Base-by-base conservation (phyloP, 495 filamentous ascomycete species). In the Penicillium longicatenatum region DNA sequence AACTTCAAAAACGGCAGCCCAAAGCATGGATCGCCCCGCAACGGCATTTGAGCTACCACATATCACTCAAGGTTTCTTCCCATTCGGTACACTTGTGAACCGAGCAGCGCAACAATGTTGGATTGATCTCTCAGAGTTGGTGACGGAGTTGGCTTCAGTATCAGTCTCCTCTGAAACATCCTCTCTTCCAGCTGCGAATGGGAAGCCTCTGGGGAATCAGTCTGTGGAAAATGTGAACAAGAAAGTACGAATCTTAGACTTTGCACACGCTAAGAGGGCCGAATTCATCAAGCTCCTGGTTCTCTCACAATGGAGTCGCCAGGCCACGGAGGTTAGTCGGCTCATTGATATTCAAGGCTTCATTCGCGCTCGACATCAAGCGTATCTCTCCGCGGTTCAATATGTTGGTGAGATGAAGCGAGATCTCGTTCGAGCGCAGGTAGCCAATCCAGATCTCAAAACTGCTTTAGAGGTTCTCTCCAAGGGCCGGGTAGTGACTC, bases 231-330 rank as follows among this genome's bases (percentile, higher is more conserved):
- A 88, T 72, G 58, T 89, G 29, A 80, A 84, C 41, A 97, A 97
- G 75, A 97, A 96, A 72, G 58, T 82, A n/a, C 72, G 79, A 44
- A 67, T 97, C 14, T 67, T 97, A 47, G 83, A 91, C 22, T 93
- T 89, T 70, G 83, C 88, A 6, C 78, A 87, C 49, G 70, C 77
- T 11, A 82, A 82, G 42, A 75, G 88, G 56, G 84, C 82, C 16
- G 85, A 86, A 55, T 98, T 95, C 75, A 91, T 94, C 67, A 97
- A 98, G 73, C 81, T 90, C 16, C 80, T 97, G 12, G 91, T 98
- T 16, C 84, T 98, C 39, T 84, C 86, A 3, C 86, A 89, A 67
- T 98, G 94, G 94, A 89, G 88, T 68, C 83, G 86, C 60, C 89
- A 91, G 63, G 87, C 86, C 24, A 79, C 81, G 26, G 83, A 88